Evolutionary conservation across 352 stramenopile genomes (phyloP).

Genomic region (Phytophthora fragariae): DNA sequence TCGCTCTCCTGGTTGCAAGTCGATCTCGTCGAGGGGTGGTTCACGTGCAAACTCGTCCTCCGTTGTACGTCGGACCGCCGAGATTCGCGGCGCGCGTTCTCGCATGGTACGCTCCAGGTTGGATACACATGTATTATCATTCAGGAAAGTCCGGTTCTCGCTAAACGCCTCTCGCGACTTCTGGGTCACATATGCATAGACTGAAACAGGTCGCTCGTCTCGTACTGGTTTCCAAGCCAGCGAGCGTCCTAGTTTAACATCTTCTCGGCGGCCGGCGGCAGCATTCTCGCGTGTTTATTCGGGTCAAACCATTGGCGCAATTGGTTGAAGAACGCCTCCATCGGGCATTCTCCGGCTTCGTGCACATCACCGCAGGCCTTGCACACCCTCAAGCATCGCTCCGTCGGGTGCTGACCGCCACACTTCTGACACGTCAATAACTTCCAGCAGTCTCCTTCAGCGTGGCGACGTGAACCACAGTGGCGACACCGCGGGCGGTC

Average conservation of each 20-base stretch:
- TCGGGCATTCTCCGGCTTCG: background rate
- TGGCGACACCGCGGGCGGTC: conserved; percentile 11
- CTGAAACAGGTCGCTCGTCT: background rate
- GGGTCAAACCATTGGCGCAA: background rate
- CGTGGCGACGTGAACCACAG: background rate
- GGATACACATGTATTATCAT: no score
- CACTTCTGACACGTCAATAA: background rate
- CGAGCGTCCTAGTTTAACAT: conserved; percentile 1
- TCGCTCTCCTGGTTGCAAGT: conserved; percentile 23
- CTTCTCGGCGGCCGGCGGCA: background rate
- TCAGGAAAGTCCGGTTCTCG: no score
- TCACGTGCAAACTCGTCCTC: background rate
- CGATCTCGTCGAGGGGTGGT: conserved; percentile 1
- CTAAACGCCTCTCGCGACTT: no score
- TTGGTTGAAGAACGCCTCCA: background rate
- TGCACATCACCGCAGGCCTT: background rate
- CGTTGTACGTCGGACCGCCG: no score
- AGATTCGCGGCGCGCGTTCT: background rate
- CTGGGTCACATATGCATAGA: background rate
- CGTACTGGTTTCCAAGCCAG: background rate
- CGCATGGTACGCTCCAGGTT: no score
- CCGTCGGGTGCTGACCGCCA: background rate
- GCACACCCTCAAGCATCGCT: background rate
- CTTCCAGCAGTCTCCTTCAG: background rate
- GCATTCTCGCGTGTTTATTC: background rate